phyloP scores from a whole-genome alignment of 1,139 yeast genomes.

The Debaryomyces subglobosus region DNA sequence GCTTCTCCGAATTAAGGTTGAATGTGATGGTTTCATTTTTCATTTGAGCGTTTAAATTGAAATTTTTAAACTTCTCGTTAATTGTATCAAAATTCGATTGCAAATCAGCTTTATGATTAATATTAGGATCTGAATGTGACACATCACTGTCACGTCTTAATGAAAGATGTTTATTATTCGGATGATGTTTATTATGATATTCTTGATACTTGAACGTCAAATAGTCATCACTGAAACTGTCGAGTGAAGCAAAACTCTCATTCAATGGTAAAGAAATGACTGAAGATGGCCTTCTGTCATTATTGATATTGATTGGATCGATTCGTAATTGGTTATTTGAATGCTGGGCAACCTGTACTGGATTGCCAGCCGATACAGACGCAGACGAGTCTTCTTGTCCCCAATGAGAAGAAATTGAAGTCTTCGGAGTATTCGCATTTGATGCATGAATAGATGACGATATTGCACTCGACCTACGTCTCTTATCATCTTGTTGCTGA shows the following conservation, averaged over 20 bases:
- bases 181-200: conserved; percentile 18
- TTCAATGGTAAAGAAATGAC: conserved; percentile 61
- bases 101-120: conserved; percentile 1
- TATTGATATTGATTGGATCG: conserved; percentile 37
- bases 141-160: conserved; percentile 7
- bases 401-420: conserved; percentile 22
- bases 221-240: conserved; percentile 68
- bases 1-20: conserved; percentile 4
- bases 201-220: conserved; percentile 41
- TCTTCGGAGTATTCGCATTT: conserved; percentile 19
- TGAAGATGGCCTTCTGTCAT: conserved; percentile 32
- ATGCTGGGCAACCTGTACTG: conserved; percentile 16
- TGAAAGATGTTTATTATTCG: not conserved
- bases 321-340: conserved; percentile 23
- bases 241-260: conserved; percentile 78
- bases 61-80: conserved; percentile 39
- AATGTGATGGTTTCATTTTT: conserved; percentile 19
- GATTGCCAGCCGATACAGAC: not conserved
- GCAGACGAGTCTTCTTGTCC: conserved; percentile 5
- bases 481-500: conserved; percentile 48
- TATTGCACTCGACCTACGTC: conserved; percentile 41
- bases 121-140: conserved; percentile 11
- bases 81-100: conserved; percentile 19
- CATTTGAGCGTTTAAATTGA: conserved; percentile 45
- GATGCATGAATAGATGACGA: conserved; percentile 23